phyloP scores from a whole-genome alignment of 169 alveolate species.

The Babesia bovis region DNA sequence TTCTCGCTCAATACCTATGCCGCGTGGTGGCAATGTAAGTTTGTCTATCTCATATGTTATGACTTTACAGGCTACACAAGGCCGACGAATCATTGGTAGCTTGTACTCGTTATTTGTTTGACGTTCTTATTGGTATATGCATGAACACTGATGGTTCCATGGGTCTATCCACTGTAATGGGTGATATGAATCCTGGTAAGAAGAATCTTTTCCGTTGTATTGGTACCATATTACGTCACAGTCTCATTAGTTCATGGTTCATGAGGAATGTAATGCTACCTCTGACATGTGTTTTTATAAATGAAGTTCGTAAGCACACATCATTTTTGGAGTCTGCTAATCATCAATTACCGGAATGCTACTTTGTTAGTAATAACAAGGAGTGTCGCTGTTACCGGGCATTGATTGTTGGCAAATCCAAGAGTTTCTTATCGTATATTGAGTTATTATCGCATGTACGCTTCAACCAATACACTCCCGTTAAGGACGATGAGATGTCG shows the following conservation, averaged over 20 bases:
- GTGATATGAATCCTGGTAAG: background rate
- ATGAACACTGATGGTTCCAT: background rate
- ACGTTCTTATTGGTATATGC: slow-evolving; percentile 44
- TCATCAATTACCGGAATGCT: slow-evolving; percentile 8
- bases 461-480: background rate
- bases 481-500: background rate
- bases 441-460: slow-evolving; percentile 27
- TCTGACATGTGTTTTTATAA: slow-evolving; percentile 32
- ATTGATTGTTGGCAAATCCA: slow-evolving; percentile 4
- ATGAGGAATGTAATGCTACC: slow-evolving; percentile 26
- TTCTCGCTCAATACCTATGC: slow-evolving; percentile 12
- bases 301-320: background rate
- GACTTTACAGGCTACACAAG: background rate
- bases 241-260: slow-evolving; percentile 28
- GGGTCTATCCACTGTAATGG: background rate
- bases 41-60: background rate
- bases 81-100: slow-evolving; percentile 1
- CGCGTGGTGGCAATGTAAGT: slow-evolving; percentile 8
- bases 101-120: slow-evolving; percentile 28
- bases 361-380: background rate
- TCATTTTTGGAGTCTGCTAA: background rate
- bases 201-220: slow-evolving; percentile 25
- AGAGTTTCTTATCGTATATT: slow-evolving; percentile 8
- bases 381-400: slow-evolving; percentile 19
- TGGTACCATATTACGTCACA: background rate